A percentile compares a stretch with the other conserved stretches of the same genome.
Evolutionary conservation across 169 alveolate species (phyloP).

Genomic region (Plasmodium reichenowi): DNA sequence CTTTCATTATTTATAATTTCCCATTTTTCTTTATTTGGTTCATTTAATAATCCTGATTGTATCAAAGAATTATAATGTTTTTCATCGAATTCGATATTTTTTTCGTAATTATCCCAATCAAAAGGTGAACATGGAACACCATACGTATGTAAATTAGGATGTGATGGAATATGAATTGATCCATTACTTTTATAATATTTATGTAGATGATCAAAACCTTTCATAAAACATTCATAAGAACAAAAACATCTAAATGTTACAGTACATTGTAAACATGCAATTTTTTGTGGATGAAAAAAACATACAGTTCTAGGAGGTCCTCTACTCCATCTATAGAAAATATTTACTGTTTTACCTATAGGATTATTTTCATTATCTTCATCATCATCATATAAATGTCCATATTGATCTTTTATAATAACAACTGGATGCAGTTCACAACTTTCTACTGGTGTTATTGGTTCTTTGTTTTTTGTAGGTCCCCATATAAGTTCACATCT

Average conservation of each 20-base stretch:
- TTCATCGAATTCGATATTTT: conserved; percentile 81
- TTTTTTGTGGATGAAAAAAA: conserved; percentile 85
- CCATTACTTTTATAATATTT: conserved; percentile 84
- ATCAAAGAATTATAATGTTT: conserved; percentile 80
- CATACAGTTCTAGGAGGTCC: conserved; percentile 88
- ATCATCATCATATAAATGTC: conserved; percentile 82
- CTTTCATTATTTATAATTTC: conserved; percentile 78
- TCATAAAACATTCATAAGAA: conserved; percentile 81
- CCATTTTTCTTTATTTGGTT: conserved; percentile 80
- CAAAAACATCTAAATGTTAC: conserved; percentile 85
- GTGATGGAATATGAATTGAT: conserved; percentile 80
- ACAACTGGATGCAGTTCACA: conserved; percentile 87
- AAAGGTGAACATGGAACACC: conserved; percentile 87
- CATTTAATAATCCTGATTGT: conserved; percentile 80
- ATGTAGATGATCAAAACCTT: conserved; percentile 82
- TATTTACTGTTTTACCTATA: conserved; percentile 73
- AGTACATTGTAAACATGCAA: conserved; percentile 84
- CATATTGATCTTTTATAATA: conserved; percentile 80
- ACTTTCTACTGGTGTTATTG: conserved; percentile 85
- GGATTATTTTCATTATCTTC: conserved; percentile 77
- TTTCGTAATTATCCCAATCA: conserved; percentile 83
- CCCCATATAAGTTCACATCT: conserved; percentile 82
- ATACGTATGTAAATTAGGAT: conserved; percentile 84
- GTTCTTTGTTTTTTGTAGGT: conserved; percentile 79
- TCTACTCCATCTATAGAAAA: conserved; percentile 85